Base-by-base conservation (phyloP, 371 early-diverging fungal species). In the Paraphysoderma sedebokerense region DNA sequence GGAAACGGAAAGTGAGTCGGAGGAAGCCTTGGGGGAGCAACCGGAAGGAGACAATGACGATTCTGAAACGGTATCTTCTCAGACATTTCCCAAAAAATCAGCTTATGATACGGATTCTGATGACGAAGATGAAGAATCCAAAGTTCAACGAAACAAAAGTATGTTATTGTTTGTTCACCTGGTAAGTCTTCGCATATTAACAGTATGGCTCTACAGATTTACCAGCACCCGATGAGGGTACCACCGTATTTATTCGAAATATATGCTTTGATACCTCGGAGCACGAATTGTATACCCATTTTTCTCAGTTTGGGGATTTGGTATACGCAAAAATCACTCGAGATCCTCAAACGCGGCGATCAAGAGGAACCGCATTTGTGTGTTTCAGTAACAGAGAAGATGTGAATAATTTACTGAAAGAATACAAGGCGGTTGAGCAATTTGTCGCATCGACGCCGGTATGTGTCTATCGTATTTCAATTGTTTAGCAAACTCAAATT, bases 281-380 rank as follows among this genome's bases (percentile, higher is more conserved):
- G 56, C 80, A 82, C 35, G 84, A 77, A 40, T 68, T 95, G 12
- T 64, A 67, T 49, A 75, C 76, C 47, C 58, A 65, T 75, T 73
- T 49, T 46, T 42, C 42, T 19, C 22, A 31, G 5, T 63, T 72
- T 36, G 96, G 96, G 9, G 60, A 67, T 42, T 61, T 95, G 30
- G 70, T 79, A 8, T 93, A 93, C 63, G 82, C 77, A 45, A 67
- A 77, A 24, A 76, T 92, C 42, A 85, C 87, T 4, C 70, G 74
- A 55, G 93, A 93, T 57, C 67, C 67, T 8, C 67, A 68, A 8
- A 86, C 88, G 22, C 81, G 82, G 20, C 69, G 76, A 15, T 79
- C 90, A 27, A 75, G 85, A 15, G 96, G 96, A 30, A 88, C 92
- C 8, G 96, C 79, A 12, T 95, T 95, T 59, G 89, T 92, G 28